Evolutionary conservation across 1,139 yeast genomes (phyloP).

Genomic region (Geotrichum klebahnii): DNA sequence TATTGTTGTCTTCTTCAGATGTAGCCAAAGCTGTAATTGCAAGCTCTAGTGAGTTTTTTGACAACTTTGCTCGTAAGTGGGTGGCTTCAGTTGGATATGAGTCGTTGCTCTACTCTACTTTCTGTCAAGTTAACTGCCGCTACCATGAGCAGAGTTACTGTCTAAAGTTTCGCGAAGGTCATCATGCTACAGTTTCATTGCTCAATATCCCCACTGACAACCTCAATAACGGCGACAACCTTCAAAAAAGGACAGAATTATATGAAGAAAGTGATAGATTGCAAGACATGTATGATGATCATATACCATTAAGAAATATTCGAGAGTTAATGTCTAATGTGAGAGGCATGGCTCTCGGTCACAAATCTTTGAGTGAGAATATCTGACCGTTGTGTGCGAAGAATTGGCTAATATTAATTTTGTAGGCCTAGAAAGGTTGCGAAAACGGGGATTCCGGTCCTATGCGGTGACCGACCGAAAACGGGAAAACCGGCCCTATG

Average conservation of each 20-base stretch:
- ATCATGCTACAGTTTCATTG: slow-evolving; percentile 19
- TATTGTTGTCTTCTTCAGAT: slow-evolving; percentile 25
- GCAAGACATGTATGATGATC: slow-evolving; percentile 5
- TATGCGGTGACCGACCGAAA: too few species aligned
- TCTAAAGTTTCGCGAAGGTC: slow-evolving; percentile 22
- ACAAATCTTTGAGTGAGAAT: background rate
- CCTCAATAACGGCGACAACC: background rate
- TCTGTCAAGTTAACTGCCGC: slow-evolving; percentile 29
- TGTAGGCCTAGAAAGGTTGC: too few species aligned
- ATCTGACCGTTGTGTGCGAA: background rate
- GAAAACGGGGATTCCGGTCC: too few species aligned
- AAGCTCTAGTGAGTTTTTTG: slow-evolving; percentile 28
- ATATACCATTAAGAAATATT: slow-evolving; percentile 3
- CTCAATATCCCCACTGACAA: slow-evolving; percentile 9
- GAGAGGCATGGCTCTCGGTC: slow-evolving; percentile 6
- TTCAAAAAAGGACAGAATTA: slow-evolving; percentile 2
- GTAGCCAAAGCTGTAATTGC: slow-evolving; percentile 30
- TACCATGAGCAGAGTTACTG: slow-evolving; percentile 30
- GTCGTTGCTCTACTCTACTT: slow-evolving; percentile 27
- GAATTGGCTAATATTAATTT: background rate
- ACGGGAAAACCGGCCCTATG: too few species aligned
- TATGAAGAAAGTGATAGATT: slow-evolving; percentile 9
- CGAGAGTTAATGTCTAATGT: slow-evolving; percentile 9
- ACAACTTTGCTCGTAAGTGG: slow-evolving; percentile 31
- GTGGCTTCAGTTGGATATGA: slow-evolving; percentile 27